These are phyloP conservation scores for Oldenlandia corymbosa DNA, from an alignment of 257 asterid species.

Conservation along the genomic window DNA sequence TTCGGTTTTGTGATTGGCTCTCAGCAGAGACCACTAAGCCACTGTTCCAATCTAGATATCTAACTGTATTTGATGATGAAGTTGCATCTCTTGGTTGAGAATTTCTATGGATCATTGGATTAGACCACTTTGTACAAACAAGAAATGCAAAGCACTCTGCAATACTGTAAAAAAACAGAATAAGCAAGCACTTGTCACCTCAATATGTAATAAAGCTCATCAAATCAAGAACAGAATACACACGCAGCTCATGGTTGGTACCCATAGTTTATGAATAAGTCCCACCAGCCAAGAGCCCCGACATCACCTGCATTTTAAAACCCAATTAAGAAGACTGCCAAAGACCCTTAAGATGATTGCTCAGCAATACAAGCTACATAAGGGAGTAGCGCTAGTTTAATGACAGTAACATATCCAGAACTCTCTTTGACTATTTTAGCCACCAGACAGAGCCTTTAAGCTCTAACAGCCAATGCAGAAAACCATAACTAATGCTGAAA, in stretches of 20 bases:
- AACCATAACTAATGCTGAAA: background rate
- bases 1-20: constrained; percentile 50
- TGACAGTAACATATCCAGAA: too few relatives aligned
- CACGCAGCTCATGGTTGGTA: constrained; percentile 24
- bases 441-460: background rate
- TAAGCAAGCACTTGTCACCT: constrained; percentile 17
- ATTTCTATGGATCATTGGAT: constrained; percentile 80
- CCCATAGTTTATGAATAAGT: constrained; percentile 92
- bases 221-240: constrained; percentile 7
- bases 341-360: background rate
- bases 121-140: constrained; percentile 98
- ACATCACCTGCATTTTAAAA: constrained; percentile 56
- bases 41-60: constrained; percentile 79
- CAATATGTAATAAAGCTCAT: constrained; percentile 19
- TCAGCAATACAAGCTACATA: background rate
- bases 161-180: constrained; percentile 47
- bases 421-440: background rate
- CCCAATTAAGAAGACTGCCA: background rate
- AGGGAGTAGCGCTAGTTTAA: background rate
- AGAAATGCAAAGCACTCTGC: constrained; percentile 99
- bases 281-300: constrained; percentile 98
- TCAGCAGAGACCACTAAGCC: constrained; percentile 67
- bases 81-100: constrained; percentile 55
- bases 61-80: constrained; percentile 61
- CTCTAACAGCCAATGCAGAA: background rate